Base-by-base conservation (phyloP, 345 rosid species). In the Eucalyptus pauciflora region DNA sequence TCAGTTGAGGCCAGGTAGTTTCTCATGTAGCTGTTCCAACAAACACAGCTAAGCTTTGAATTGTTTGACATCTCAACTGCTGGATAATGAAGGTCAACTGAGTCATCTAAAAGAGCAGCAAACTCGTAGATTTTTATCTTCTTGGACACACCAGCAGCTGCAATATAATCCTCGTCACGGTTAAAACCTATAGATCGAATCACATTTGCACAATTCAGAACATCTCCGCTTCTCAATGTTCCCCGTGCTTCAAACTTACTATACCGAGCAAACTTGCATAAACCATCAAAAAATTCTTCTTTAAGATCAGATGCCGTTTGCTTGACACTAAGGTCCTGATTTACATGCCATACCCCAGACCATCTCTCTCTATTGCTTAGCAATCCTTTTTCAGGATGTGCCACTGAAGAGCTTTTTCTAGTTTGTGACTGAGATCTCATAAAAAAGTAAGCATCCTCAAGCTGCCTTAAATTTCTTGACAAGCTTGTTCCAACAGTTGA, bases 91-190 rank as follows among this genome's bases (percentile, higher is more conserved):
- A 96, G 92, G 90, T 96, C 96, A 29, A 92, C 91, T 62, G 96
- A 93, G 89, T 95, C 98, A 91, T 94, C 92, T 92, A 96, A 91
- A 89, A 97, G 95, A 58, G 96, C 89, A 69, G 91, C 90, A 91
- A 95, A 94, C 91, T 96, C 97, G 89, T 95, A 96, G 89, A 97
- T 93, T 94, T 96, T 97, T 89, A 97, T 96, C 92, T 91, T 95
- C 94, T 93, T 96, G 45, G 98, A 95, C 89, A 94, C 95, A n/a
- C 99, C 99, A 93, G 99, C 99, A 69, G 97, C 95, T 52, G 99
- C 99, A 89, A 96, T 91, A 91, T 96, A 96, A 89, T 96, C 97
- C 88, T 92, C 93, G 41, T 96, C 98, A 27, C 95, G 96, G 93
- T 95, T 94, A 90, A 96, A 96, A 92, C 97, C 94, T 90, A 96